A percentile compares a stretch with the other conserved stretches of the same genome.
Conservation (phyloP, 371 early-diverging fungal genomes). For the Zychaea mexicana region DNA sequence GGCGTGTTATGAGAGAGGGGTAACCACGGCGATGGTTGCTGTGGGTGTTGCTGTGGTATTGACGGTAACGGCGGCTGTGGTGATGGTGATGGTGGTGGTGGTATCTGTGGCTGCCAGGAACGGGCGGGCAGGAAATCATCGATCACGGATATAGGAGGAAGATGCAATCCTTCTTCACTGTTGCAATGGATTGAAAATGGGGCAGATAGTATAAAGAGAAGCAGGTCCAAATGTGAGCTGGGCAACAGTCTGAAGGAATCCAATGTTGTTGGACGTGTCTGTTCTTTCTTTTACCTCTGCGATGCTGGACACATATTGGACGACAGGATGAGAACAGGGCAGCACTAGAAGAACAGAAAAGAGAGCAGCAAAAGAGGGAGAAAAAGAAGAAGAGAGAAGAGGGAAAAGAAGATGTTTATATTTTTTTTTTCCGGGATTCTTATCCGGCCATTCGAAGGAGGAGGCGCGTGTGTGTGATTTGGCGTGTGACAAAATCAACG, state of each 20-base stretch:
- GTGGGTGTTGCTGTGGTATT: constrained; percentile 18
- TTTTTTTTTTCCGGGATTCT: constrained; percentile 4
- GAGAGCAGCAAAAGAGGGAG: background rate
- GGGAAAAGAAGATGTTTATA: background rate
- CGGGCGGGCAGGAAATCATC: constrained; percentile 14
- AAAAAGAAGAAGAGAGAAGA: constrained; percentile 1
- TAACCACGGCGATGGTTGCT: background rate
- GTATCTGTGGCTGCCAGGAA: constrained; percentile 9
- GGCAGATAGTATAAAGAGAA: no score
- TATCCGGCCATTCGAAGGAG: background rate
- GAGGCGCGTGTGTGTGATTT: background rate
- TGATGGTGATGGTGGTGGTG: background rate
- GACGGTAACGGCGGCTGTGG: background rate
- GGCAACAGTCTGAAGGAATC: no score
- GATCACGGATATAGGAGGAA: constrained; percentile 22
- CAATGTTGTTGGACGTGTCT: no score
- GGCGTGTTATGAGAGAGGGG: background rate
- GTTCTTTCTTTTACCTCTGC: background rate
- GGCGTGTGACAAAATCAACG: constrained; percentile 14
- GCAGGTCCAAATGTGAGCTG: no score
- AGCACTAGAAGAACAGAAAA: background rate
- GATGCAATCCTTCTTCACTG: constrained; percentile 1
- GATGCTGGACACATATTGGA: constrained; percentile 3
- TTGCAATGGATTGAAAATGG: background rate
- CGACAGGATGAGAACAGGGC: background rate